Percentiles rank a stretch among this genome's conserved stretches.
Evolutionary conservation across 441 rosid species (phyloP).

Genomic region (Populus hybrid): DNA sequence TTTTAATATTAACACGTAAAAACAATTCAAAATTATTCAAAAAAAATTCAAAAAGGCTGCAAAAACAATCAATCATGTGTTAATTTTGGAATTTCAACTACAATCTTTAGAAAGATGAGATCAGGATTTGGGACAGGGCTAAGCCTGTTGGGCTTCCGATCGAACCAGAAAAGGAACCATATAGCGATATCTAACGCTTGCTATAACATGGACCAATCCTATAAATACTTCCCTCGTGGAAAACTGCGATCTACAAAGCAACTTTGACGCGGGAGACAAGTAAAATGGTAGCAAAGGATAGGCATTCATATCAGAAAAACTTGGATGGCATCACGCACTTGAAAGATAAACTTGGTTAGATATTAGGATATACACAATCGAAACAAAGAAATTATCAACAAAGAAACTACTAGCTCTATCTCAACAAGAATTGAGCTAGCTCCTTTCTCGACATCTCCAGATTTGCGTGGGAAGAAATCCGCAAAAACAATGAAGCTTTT

Average conservation of each 20-base stretch:
- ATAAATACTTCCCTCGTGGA: background rate
- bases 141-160: too few species aligned
- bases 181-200: too few species aligned
- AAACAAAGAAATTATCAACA: background rate
- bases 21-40: too few species aligned
- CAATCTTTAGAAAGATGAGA: too few species aligned
- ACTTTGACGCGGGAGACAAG: background rate
- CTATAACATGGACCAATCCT: too few species aligned
- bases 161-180: too few species aligned
- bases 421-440: background rate
- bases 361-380: background rate
- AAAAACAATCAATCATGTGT: too few species aligned
- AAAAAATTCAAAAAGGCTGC: too few species aligned
- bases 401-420: background rate
- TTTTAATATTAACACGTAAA: too few species aligned
- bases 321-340: background rate
- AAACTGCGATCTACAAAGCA: background rate
- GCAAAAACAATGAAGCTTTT: background rate
- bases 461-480: slow-evolving; percentile 4
- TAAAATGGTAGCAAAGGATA: background rate
- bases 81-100: too few species aligned
- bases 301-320: background rate
- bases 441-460: background rate
- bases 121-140: too few species aligned
- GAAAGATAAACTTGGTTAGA: background rate